phyloP scores from a whole-genome alignment of 2,329 filamentous ascomycete species.

The Calonectria crousiana region DNA sequence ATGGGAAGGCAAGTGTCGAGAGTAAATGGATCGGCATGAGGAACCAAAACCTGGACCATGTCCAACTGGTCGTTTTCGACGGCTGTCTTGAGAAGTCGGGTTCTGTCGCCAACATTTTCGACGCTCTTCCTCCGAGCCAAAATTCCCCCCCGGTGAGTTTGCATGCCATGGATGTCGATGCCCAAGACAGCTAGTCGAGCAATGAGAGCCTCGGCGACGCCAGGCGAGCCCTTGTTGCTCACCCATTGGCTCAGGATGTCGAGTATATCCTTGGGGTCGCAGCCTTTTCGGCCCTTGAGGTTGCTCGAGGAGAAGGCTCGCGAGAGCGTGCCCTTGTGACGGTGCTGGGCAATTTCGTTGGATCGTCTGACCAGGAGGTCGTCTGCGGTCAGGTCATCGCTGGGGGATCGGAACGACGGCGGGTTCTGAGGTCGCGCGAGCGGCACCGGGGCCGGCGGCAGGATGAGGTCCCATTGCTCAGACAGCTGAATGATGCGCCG shows the following conservation, averaged over 20 bases:
- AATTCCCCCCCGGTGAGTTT: slow-evolving; percentile 62
- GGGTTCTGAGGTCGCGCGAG: slow-evolving; percentile 57
- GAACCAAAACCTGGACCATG: slow-evolving; percentile 66
- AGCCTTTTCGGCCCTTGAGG: slow-evolving; percentile 61
- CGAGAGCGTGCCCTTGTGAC: slow-evolving; percentile 55
- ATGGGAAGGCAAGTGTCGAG: slow-evolving; percentile 63
- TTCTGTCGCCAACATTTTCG: slow-evolving; percentile 61
- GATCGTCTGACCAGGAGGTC: slow-evolving; percentile 63
- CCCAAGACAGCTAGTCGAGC: slow-evolving; percentile 62
- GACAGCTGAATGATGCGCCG: slow-evolving; percentile 64
- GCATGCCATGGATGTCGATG: slow-evolving; percentile 62
- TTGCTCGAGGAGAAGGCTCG: slow-evolving; percentile 53
- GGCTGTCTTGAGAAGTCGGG: slow-evolving; percentile 63
- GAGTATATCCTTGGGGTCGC: slow-evolving; percentile 66
- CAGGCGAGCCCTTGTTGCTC: slow-evolving; percentile 61
- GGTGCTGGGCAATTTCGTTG: slow-evolving; percentile 49
- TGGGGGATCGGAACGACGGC: slow-evolving; percentile 58
- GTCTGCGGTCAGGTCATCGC: slow-evolving; percentile 66
- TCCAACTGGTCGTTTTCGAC: slow-evolving; percentile 63
- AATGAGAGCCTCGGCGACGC: slow-evolving; percentile 68
- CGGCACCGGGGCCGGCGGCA: slow-evolving; percentile 54
- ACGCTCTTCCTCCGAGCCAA: slow-evolving; percentile 63
- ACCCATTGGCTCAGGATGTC: slow-evolving; percentile 64
- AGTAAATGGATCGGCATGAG: slow-evolving; percentile 63
- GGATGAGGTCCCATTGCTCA: slow-evolving; percentile 61